Percentiles rank a stretch among this genome's conserved stretches.
These are phyloP conservation scores for Gaeumannomyces tritici DNA, from an alignment of 2,329 filamentous ascomycete genomes.

Conservation along the genomic window DNA sequence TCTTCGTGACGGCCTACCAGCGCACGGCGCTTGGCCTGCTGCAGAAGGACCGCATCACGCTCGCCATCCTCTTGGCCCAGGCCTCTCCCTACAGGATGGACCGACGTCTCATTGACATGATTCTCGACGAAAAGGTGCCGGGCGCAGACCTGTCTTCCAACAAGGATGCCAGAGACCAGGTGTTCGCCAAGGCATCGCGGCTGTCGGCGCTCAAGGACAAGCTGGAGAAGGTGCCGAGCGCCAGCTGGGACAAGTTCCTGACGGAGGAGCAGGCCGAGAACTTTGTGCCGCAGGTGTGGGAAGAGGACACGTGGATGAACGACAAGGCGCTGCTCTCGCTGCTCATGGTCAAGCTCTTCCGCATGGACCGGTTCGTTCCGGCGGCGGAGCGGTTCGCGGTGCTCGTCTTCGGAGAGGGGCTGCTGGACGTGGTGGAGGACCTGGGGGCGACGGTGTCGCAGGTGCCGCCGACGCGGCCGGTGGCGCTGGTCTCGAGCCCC, in stretches of 20 bases:
- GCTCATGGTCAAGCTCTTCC: conserved; percentile 86
- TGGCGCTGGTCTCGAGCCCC: conserved; percentile 87
- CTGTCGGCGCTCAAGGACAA: conserved; percentile 65
- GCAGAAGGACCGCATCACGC: conserved; percentile 87
- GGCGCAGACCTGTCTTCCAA: conserved; percentile 72
- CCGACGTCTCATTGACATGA: conserved; percentile 73
- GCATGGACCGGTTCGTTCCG: conserved; percentile 90
- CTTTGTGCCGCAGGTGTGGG: conserved; percentile 69
- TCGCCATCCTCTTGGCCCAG: conserved; percentile 91
- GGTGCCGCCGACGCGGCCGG: conserved; percentile 73
- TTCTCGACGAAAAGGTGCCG: conserved; percentile 69
- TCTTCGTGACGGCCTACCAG: conserved; percentile 87
- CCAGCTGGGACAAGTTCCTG: conserved; percentile 75
- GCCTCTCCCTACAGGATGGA: conserved; percentile 96
- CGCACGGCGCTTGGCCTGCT: conserved; percentile 87
- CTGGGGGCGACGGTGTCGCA: conserved; percentile 76
- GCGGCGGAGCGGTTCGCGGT: conserved; percentile 84
- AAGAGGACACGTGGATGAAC: conserved; percentile 49
- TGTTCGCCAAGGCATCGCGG: conserved; percentile 57
- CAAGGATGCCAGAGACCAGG: conserved; percentile 49
- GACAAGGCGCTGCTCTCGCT: conserved; percentile 77
- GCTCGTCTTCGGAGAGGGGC: conserved; percentile 71
- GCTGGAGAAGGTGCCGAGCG: conserved; percentile 50
- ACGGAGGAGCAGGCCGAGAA: conserved; percentile 80
- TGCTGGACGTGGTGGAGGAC: conserved; percentile 80